These are phyloP conservation scores for Neurospora sp. DNA, from an alignment of 2,329 filamentous ascomycete species.

Conservation along the genomic window DNA sequence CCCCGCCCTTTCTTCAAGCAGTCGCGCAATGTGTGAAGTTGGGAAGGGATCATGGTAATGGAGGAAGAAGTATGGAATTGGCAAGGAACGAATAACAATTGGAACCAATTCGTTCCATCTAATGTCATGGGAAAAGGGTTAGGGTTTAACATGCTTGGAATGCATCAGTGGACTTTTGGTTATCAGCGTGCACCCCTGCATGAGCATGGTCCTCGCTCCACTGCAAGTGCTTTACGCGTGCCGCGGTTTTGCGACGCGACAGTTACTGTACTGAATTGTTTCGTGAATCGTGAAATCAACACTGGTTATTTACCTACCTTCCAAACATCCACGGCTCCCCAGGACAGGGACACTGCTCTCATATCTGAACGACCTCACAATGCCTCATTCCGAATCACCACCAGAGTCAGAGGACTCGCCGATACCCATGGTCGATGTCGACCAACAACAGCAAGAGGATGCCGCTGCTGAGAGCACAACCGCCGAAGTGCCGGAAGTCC, in stretches of 20 bases:
- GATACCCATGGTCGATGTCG: not conserved
- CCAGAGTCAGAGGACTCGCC: not conserved
- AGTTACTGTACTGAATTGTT: not conserved
- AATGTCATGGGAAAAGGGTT: not conserved
- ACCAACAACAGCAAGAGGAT: not conserved
- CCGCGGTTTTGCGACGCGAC: conserved; percentile 9
- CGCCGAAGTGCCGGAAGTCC: not conserved
- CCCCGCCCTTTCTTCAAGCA: not conserved
- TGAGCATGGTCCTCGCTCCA: not conserved
- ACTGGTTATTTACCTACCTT: not conserved
- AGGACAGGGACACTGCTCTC: not conserved
- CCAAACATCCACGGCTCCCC: not conserved
- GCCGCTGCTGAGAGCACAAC: not conserved
- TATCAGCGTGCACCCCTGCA: not conserved
- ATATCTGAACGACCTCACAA: not conserved
- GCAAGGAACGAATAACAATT: not conserved
- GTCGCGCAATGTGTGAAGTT: too few relatives aligned
- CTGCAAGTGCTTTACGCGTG: conserved; percentile 9
- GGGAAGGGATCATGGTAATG: too few relatives aligned
- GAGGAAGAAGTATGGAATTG: not conserved
- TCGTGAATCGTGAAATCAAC: not conserved
- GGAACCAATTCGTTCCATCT: not conserved
- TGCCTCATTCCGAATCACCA: conserved; percentile 8
- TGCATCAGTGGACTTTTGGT: not conserved
- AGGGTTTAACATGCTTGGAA: not conserved